Evolutionary conservation across 306 rosid species (phyloP).

Genomic region (Acacia confusa): DNA sequence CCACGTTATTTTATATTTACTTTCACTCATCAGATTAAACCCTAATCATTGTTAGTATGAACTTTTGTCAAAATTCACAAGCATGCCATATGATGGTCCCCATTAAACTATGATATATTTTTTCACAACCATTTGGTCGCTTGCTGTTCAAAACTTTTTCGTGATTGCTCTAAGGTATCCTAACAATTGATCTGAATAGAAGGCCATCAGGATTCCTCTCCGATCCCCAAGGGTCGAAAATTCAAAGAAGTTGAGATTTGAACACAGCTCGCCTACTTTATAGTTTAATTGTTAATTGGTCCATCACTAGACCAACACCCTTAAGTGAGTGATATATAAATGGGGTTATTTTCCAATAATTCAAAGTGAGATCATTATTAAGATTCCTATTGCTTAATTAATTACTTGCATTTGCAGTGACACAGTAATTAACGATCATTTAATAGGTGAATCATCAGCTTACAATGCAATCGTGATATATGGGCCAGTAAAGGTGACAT

Average conservation of each 20-base stretch:
- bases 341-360: constrained; percentile 1
- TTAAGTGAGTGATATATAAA: neutral
- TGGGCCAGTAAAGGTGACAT: neutral
- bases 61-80: constrained; percentile 8
- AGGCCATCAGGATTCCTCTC: no score
- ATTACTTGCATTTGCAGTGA: constrained; percentile 15
- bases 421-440: neutral
- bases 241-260: no score
- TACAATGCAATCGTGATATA: neutral
- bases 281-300: no score
- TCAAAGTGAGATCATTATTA: neutral
- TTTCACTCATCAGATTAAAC: constrained; percentile 25
- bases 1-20: constrained; percentile 21
- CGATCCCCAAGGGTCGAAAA: no score
- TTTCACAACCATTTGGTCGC: no score
- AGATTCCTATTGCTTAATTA: neutral
- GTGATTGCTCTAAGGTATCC: no score
- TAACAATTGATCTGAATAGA: no score
- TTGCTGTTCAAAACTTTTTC: no score
- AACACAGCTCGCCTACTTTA: no score
- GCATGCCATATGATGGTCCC: neutral
- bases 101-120: neutral
- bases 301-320: no score
- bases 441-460: neutral
- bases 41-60: constrained; percentile 24